Evolutionary conservation across 2,329 filamentous ascomycete species (phyloP).

Genomic region (Trichocomaceae sp.): DNA sequence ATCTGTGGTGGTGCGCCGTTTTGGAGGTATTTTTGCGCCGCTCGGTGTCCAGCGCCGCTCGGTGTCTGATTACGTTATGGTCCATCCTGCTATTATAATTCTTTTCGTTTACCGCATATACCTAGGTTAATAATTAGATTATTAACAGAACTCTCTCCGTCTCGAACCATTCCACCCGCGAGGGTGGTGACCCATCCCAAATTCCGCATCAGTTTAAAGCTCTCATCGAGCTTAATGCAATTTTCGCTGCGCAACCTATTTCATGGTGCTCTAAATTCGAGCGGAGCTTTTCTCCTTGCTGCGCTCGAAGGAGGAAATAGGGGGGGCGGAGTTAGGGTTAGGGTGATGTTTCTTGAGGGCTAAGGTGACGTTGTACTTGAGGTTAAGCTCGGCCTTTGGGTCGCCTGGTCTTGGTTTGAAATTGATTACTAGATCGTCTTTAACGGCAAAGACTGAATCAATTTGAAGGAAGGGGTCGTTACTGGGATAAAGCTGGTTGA

Average conservation of each 20-base stretch:
- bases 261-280: not conserved
- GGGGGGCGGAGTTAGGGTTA: conserved; percentile 34
- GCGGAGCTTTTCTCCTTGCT: not conserved
- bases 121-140: too few relatives aligned
- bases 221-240: not conserved
- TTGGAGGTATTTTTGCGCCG: too few relatives aligned
- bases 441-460: conserved; percentile 57
- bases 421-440: conserved; percentile 54
- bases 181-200: not conserved
- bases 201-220: not conserved
- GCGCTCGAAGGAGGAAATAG: conserved; percentile 35
- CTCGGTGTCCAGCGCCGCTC: too few relatives aligned
- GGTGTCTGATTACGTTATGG: too few relatives aligned
- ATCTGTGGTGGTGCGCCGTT: too few relatives aligned
- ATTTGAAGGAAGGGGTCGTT: conserved; percentile 53
- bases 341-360: conserved; percentile 27
- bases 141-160: not conserved
- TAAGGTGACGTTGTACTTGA: conserved; percentile 53
- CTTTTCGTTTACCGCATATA: too few relatives aligned
- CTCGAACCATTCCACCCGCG: not conserved
- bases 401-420: conserved; percentile 48
- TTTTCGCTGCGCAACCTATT: not conserved
- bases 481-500: conserved; percentile 54
- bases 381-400: conserved; percentile 51
- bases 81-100: too few relatives aligned